phyloP scores from a whole-genome alignment of 192 early-diverging fungal species.

The Coemansia sp. region DNA sequence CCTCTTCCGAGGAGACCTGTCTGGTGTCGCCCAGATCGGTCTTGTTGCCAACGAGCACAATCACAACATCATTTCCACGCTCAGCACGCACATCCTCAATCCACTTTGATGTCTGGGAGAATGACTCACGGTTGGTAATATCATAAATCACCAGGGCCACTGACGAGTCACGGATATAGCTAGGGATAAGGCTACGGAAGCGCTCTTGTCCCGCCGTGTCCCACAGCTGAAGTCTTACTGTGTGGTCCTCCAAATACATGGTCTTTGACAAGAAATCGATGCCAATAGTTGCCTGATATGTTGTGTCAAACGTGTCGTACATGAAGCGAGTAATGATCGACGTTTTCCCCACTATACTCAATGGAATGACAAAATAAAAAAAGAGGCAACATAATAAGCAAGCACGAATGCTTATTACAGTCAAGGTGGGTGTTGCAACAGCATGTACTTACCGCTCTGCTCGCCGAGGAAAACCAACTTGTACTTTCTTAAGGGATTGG shows the following conservation, averaged over 20 bases:
- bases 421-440: neutral
- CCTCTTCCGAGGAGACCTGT: constrained; percentile 94
- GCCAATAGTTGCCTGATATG: constrained; percentile 97
- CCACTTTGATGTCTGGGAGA: constrained; percentile 97
- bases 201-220: constrained; percentile 99
- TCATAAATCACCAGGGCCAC: constrained; percentile 98
- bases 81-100: constrained; percentile 98
- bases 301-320: constrained; percentile 99
- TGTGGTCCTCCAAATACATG: constrained; percentile 98
- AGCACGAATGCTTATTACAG: neutral
- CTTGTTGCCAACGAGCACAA: constrained; percentile 99
- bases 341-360: constrained; percentile 87
- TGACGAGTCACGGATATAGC: constrained; percentile 97
- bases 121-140: constrained; percentile 95
- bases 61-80: constrained; percentile 96
- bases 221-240: constrained; percentile 98
- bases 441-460: constrained; percentile 81
- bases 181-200: constrained; percentile 95
- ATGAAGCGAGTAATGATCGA: constrained; percentile 99
- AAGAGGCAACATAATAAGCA: neutral
- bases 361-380: neutral
- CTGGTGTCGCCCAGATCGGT: constrained; percentile 95
- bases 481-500: constrained; percentile 81
- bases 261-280: constrained; percentile 99
- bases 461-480: constrained; percentile 99